Evolutionary conservation across 176 grass and related monocot species (phyloP), one percentile per base, ranked within the genome.

Genomic region (Microstegium vimineum): DNA sequence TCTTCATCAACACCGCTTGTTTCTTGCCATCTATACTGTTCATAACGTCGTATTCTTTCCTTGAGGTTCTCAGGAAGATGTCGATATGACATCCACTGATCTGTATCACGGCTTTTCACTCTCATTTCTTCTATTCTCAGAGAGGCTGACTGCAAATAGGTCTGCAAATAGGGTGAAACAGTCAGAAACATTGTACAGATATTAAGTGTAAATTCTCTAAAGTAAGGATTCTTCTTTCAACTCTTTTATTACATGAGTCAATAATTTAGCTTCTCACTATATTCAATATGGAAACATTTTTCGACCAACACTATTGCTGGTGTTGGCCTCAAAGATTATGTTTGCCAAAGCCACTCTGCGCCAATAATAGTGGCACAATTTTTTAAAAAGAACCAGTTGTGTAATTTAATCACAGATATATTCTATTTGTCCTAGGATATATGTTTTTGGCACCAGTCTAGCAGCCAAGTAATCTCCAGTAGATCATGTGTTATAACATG

Each of bases 1-100:
- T 97, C 88, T 91, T 97, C 95, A 69, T 97, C 90, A 69, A 97
- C 90, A 22, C 95, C 95, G 18, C 92, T 87, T 38, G 92, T 97
- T 81, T 97, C 92, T 85, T 97, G 92, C 92, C 92, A 97, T 83
- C 79, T 97, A 59, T 97, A 97, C 30, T 93, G 92, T 71, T 94
- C 92, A 71, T 97, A 84, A 79, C 88, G 92, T 11, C 84, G 77
- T 89, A 97, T 94, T 71, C 92, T 77, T 83, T 97, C 95, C 75
- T 83, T 97, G 27, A 97, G 76, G 45, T 64, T 92, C 72, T 93
- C 92, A 83, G 95, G 92, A 92, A 97, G 90, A 45, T 84, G 74
- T 10, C 95, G 81, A 81, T 94, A 83, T 73, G 88, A 85, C 92
- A 97, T 93, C 95, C 95, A 97, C 71, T 91, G 92, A 62, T 97